Percentiles rank a stretch among this genome's conserved stretches.
These are phyloP conservation scores for Sporisorium exsertum DNA, from an alignment of 1,284 basidiomycete genomes.

Conservation along the genomic window DNA sequence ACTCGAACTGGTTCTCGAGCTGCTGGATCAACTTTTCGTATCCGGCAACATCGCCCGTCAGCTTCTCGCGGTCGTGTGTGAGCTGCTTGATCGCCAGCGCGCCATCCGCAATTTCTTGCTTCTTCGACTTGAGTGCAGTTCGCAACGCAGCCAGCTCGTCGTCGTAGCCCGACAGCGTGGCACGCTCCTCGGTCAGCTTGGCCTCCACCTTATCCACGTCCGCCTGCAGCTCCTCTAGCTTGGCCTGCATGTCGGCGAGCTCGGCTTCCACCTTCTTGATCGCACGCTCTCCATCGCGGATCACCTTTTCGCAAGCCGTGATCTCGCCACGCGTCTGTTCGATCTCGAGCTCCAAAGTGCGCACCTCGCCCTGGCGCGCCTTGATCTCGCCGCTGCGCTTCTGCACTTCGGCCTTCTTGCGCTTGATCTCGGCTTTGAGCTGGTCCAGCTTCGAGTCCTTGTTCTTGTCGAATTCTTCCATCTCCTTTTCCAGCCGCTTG, in stretches of 20 bases:
- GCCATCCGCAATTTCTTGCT: constrained; percentile 78
- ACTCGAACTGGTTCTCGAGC: constrained; percentile 85
- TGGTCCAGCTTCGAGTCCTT: constrained; percentile 96
- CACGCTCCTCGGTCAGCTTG: constrained; percentile 83
- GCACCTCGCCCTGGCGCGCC: constrained; percentile 86
- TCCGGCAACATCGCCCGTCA: constrained; percentile 71
- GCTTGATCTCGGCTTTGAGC: constrained; percentile 82
- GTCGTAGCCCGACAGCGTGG: constrained; percentile 87
- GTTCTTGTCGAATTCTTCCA: constrained; percentile 98
- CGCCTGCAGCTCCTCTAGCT: constrained; percentile 76
- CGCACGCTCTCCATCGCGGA: constrained; percentile 76
- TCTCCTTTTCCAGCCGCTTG: constrained; percentile 90
- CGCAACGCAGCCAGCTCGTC: constrained; percentile 87
- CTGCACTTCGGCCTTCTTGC: constrained; percentile 83
- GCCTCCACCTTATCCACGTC: constrained; percentile 77
- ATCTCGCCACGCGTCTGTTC: constrained; percentile 89
- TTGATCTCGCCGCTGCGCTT: constrained; percentile 86
- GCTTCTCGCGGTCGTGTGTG: constrained; percentile 73
- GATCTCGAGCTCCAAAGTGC: constrained; percentile 86
- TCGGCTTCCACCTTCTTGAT: constrained; percentile 77
- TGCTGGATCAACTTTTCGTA: constrained; percentile 64
- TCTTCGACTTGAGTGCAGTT: constrained; percentile 82
- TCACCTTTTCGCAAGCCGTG: constrained; percentile 74
- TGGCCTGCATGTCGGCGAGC: constrained; percentile 75
- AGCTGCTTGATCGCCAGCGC: constrained; percentile 78